phyloP scores from a whole-genome alignment of 306 rosid species.

The Prunus mira region DNA sequence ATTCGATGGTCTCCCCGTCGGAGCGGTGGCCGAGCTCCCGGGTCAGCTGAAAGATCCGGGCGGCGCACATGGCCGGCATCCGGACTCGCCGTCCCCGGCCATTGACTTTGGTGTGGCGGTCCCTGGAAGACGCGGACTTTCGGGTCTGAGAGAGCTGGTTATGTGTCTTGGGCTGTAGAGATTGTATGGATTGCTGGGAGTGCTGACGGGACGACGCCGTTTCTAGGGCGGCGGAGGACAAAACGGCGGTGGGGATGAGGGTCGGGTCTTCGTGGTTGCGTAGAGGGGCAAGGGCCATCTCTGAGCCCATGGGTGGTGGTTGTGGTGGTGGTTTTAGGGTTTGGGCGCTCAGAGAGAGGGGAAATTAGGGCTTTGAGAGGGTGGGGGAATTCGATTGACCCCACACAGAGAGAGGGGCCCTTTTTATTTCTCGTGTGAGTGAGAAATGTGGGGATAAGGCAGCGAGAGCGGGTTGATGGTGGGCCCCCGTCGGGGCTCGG shows the following conservation, averaged over 20 bases:
- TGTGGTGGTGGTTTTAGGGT: constrained; percentile 45
- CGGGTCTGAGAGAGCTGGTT: constrained; percentile 25
- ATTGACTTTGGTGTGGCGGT: constrained; percentile 93
- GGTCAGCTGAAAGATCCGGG: constrained; percentile 85
- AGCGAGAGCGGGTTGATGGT: not conserved
- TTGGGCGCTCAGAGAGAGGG: constrained; percentile 9
- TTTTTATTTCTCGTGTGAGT: not conserved
- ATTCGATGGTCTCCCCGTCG: constrained; percentile 95
- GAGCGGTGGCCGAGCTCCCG: constrained; percentile 96
- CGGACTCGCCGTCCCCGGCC: constrained; percentile 94
- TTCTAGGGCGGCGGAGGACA: constrained; percentile 7
- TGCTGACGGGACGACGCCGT: not conserved
- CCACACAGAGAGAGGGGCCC: constrained; percentile 31
- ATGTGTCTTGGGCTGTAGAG: not conserved
- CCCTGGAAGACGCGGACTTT: constrained; percentile 41
- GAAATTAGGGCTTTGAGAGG: not conserved
- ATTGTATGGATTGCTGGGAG: not conserved
- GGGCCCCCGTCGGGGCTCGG: constrained; percentile 17
- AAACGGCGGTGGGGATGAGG: constrained; percentile 1
- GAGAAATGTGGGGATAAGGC: not conserved
- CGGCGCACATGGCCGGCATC: constrained; percentile 95
- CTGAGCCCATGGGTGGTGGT: constrained; percentile 39
- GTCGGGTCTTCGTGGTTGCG: not conserved
- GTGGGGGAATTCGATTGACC: constrained; percentile 43
- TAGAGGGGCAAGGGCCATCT: constrained; percentile 19